phyloP scores from a whole-genome alignment of 1,139 yeast genomes.

The Candida buenavistaensis region DNA sequence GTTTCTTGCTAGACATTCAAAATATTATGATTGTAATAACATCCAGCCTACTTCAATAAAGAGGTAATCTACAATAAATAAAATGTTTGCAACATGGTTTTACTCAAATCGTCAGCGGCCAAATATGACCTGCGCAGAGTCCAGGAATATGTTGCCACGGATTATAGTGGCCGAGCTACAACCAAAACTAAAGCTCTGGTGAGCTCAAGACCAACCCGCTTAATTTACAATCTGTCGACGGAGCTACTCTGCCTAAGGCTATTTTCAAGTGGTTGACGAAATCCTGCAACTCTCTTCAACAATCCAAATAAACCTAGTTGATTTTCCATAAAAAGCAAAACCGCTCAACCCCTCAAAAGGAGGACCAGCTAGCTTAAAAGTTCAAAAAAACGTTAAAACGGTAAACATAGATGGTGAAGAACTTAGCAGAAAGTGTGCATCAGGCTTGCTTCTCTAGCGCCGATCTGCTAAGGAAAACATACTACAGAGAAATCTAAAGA shows the following conservation, averaged over 20 bases:
- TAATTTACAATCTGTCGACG: conserved; percentile 79
- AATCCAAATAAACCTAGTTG: conserved; percentile 24
- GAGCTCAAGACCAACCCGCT: conserved; percentile 72
- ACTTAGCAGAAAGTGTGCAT: conserved; percentile 15
- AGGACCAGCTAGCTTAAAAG: conserved; percentile 41
- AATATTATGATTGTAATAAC: too few relatives aligned
- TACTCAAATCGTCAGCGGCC: conserved; percentile 86
- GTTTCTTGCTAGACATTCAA: too few relatives aligned
- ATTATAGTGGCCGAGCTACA: conserved; percentile 55
- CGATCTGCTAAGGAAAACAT: conserved; percentile 56
- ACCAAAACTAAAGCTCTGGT: conserved; percentile 27
- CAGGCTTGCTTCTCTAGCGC: conserved; percentile 67
- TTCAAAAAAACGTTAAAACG: conserved; percentile 27
- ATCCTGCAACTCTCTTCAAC: conserved; percentile 15
- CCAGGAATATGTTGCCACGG: conserved; percentile 87
- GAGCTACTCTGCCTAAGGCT: conserved; percentile 76
- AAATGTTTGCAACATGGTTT: conserved; percentile 85
- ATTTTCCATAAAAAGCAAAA: conserved; percentile 8
- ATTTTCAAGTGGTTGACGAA: conserved; percentile 18
- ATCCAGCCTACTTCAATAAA: too few relatives aligned
- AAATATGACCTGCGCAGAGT: conserved; percentile 80
- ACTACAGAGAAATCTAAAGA: conserved; percentile 31
- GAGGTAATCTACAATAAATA: too few relatives aligned
- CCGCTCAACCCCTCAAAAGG: conserved; percentile 57
- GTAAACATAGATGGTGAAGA: conserved; percentile 13